Evolutionary conservation across 352 stramenopile species (phyloP).

Genomic region (Globisporangium ultimum): DNA sequence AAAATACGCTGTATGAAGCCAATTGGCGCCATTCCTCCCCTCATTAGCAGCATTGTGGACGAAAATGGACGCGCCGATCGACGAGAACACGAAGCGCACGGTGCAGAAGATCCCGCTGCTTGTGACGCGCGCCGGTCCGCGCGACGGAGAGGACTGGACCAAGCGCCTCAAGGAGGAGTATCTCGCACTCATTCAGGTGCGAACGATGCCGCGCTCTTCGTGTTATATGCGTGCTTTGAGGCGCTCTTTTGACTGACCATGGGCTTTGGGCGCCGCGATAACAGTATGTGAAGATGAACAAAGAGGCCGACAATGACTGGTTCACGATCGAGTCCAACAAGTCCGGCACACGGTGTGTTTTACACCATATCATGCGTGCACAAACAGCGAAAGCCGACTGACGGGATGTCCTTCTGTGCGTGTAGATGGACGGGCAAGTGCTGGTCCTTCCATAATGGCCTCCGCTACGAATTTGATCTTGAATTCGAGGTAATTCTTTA

Average conservation of each 20-base stretch:
- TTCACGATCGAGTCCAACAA: conserved; percentile 88
- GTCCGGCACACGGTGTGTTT: conserved; percentile 51
- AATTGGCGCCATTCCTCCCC: no score
- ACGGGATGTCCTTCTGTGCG: background rate
- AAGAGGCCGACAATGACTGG: conserved; percentile 88
- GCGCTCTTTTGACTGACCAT: background rate
- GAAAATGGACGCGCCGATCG: conserved; percentile 73
- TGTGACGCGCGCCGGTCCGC: conserved; percentile 67
- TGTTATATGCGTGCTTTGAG: background rate
- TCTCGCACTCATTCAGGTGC: conserved; percentile 74
- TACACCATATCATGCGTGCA: background rate
- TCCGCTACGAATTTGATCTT: conserved; percentile 86
- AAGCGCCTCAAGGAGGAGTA: conserved; percentile 87
- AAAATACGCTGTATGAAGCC: background rate
- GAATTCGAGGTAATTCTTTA: conserved; percentile 56
- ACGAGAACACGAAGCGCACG: conserved; percentile 75
- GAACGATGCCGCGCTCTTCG: background rate
- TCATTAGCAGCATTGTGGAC: no score
- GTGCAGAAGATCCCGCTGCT: conserved; percentile 86
- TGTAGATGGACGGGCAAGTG: conserved; percentile 82
- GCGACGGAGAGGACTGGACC: conserved; percentile 78
- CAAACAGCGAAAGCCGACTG: no score
- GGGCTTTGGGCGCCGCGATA: background rate
- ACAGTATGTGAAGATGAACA: conserved; percentile 89
- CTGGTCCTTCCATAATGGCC: conserved; percentile 84